Percentiles rank a stretch among this genome's conserved stretches.
phyloP scores from a whole-genome alignment of 106 monocot genomes.

The Alisma plantagoaquatica region DNA sequence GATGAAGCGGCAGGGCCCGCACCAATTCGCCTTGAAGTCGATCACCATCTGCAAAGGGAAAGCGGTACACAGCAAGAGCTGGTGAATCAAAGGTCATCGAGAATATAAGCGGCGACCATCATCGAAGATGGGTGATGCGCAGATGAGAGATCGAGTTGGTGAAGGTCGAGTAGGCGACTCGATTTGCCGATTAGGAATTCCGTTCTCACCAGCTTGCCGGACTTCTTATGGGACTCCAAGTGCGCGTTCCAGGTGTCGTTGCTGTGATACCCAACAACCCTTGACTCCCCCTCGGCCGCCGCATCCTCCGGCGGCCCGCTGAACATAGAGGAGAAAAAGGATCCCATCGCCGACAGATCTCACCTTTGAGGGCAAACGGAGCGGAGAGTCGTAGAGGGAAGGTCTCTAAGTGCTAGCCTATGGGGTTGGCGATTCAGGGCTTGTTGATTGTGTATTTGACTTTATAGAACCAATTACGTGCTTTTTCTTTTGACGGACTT shows the following conservation, averaged over 20 bases:
- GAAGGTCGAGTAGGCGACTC: too few relatives aligned
- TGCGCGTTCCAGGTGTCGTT: constrained; percentile 18
- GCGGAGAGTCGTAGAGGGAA: too few relatives aligned
- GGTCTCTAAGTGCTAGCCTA: too few relatives aligned
- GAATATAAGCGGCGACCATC: background rate
- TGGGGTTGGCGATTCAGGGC: too few relatives aligned
- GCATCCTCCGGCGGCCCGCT: too few relatives aligned
- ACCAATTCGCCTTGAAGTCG: constrained; percentile 81
- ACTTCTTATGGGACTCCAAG: constrained; percentile 9
- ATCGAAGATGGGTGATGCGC: background rate
- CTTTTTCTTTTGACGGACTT: too few relatives aligned
- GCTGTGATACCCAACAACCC: too few relatives aligned
- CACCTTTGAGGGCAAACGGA: too few relatives aligned
- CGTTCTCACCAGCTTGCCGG: constrained; percentile 17
- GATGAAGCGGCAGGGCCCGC: constrained; percentile 72
- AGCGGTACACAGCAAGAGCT: background rate
- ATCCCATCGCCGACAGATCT: constrained; percentile 18
- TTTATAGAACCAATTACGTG: too few relatives aligned
- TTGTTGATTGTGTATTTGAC: too few relatives aligned
- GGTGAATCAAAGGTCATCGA: background rate
- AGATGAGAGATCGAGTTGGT: background rate
- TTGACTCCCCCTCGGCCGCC: too few relatives aligned
- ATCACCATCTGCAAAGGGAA: constrained; percentile 47
- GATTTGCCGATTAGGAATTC: background rate
- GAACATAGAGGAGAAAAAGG: constrained; percentile 16